Base-by-base conservation (phyloP, 1,139 yeast genomes). In the Taiozyma sp. region DNA sequence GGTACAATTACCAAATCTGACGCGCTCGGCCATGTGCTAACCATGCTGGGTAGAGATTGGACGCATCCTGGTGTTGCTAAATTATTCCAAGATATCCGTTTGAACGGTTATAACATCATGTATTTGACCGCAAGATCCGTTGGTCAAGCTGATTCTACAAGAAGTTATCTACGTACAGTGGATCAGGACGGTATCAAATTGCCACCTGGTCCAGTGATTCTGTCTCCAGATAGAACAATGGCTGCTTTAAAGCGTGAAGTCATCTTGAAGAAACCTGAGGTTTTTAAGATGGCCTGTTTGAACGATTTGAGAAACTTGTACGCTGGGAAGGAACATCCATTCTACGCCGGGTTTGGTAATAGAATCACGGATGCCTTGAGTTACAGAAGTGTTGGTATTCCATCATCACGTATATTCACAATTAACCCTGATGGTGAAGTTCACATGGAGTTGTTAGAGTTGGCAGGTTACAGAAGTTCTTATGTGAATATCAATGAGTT, bases 1-100 rank as follows among this genome's bases (percentile, higher is more conserved):
- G 99, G 99, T 19, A 95, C 99, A 1, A 95, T 95, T 58, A 95
- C 99, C 29, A 91, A 91, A 67, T 90, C 97, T 0, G 99, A 95
- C 72, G 99, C 99, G 0, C 74, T 95, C 61, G 99, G 99, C 5
- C 99, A 95, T 70, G 95, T 95, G 2, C 74, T 93, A 67, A 92
- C 96, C 38, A 84, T 93, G 80, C 75, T 95, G 47, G 99, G 99
- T 3, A 80, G 91, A 59, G 99, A 95, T 70, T 95, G 99, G 99
- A 95, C 99, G 0, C 99, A 95, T 66, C 81, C 84, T 1, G 99
- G 99, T 27, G 99, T 95, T 43, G 97, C 97, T 2, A 85, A 84
- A 60, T 73, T 95, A 54, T 95, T 92, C 67, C 83, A 83, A 29
- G 99, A 95, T 67, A 93, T 95, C 56, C 68, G 79, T 46, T 74